phyloP scores from a whole-genome alignment of 768 basidiomycete genomes.

The Amanita polypyramis region DNA sequence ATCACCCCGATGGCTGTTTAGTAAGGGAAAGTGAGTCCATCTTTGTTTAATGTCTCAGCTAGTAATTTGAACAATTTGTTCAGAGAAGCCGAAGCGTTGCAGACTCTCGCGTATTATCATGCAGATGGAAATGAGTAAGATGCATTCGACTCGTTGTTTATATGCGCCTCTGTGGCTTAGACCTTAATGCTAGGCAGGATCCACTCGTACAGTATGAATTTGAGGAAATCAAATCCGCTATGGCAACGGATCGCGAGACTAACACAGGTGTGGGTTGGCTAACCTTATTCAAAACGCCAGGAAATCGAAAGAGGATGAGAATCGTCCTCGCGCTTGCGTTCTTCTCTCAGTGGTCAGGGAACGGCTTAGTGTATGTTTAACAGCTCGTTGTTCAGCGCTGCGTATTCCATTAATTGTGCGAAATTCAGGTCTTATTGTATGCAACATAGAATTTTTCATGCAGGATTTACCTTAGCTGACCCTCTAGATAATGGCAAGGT shows the following conservation, averaged over 20 bases:
- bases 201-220: slow-evolving; percentile 52
- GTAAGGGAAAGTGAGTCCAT: slow-evolving; percentile 35
- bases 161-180: neutral
- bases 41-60: neutral
- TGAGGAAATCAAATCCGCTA: slow-evolving; percentile 53
- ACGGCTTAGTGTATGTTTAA: slow-evolving; percentile 32
- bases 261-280: slow-evolving; percentile 33
- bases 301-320: slow-evolving; percentile 43
- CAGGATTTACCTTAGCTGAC: neutral
- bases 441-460: neutral
- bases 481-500: slow-evolving; percentile 39
- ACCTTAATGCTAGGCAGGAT: slow-evolving; percentile 25
- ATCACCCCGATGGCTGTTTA: slow-evolving; percentile 63
- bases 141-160: neutral
- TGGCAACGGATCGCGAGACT: slow-evolving; percentile 32
- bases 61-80: neutral
- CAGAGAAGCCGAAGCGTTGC: slow-evolving; percentile 35
- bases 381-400: neutral
- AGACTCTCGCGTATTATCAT: slow-evolving; percentile 45
- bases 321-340: slow-evolving; percentile 49
- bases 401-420: neutral
- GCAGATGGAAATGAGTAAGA: slow-evolving; percentile 33
- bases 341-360: slow-evolving; percentile 52
- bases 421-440: slow-evolving; percentile 34
- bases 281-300: slow-evolving; percentile 34